phyloP scores from a whole-genome alignment of 805 yeast genomes.

The Yarrowia sp. region DNA sequence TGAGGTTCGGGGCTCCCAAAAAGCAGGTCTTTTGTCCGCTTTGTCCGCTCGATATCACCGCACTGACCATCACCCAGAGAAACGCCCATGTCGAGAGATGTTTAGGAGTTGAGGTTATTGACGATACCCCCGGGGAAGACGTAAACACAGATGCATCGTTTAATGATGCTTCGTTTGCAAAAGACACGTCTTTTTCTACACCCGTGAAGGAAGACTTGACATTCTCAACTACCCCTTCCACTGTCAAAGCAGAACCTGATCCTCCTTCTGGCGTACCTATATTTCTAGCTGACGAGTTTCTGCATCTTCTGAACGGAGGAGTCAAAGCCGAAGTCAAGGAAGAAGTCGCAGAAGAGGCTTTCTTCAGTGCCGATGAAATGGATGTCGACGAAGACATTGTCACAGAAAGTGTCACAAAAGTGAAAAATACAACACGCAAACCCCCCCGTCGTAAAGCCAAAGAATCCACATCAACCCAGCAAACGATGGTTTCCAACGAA shows the following conservation, averaged over 20 bases:
- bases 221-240: not conserved
- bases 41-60: constrained; percentile 42
- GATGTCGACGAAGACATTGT: not conserved
- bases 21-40: constrained; percentile 41
- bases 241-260: too few relatives aligned
- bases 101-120: constrained; percentile 32
- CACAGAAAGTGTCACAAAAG: not conserved
- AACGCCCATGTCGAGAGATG: constrained; percentile 49
- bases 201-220: not conserved
- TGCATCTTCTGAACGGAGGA: constrained; percentile 6
- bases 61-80: constrained; percentile 42
- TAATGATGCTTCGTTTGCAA: too few relatives aligned
- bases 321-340: not conserved
- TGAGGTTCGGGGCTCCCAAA: constrained; percentile 14
- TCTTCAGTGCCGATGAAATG: not conserved
- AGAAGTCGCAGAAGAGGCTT: not conserved
- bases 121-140: not conserved
- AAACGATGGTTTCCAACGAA: not conserved
- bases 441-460: not conserved
- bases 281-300: constrained; percentile 20
- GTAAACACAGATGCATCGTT: too few relatives aligned
- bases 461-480: not conserved
- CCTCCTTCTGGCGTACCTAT: not conserved
- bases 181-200: too few relatives aligned
- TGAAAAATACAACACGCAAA: not conserved